Base-by-base conservation (phyloP, 139 green algal genomes). In the Trebouxia sp. region DNA sequence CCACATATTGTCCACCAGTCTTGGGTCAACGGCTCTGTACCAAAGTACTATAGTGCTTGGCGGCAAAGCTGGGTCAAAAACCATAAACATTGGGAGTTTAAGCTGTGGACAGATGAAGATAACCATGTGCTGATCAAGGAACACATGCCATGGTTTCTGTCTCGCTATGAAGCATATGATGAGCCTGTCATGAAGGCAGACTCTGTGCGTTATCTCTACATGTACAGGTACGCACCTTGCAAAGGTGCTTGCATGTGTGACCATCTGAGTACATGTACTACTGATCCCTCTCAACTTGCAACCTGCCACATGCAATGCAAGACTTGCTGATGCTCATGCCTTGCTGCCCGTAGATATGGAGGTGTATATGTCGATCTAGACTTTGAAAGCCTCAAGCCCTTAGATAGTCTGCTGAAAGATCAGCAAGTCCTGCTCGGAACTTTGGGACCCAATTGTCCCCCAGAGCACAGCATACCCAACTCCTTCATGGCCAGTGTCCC, bases 211-310 rank as follows among this genome's bases (percentile, higher is more conserved):
- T 62, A 50, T n/a, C 66, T 86, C 6, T 86, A 86, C 65, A 81
- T 86, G 82, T 69, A 84, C 50, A 83, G 22, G 35, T 74, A 43
- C 55, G 74, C n/a, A n/a, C n/a, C n/a, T n/a, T n/a, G n/a, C n/a
- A n/a, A n/a, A n/a, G n/a, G n/a, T n/a, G n/a, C n/a, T n/a, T n/a
- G n/a, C n/a, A n/a, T n/a, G n/a, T n/a, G n/a, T n/a, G n/a, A n/a
- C n/a, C n/a, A n/a, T n/a, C 47, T 53, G 47, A 53, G 14, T 4
- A 10, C 14, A 17, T 53, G 15, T 53, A 53, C 14, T 53, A 17
- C 47, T 26, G 15, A 1, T 53, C 2, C 47, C 47, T 4, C 3
- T 17, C 15, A 26, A 53, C 47, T 26, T 6, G 15, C 47, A 53
- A 26, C 14, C 47, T 53, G 47, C 47, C 32, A 35, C 11, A 65